Evolutionary conservation across 176 grass and related monocot species (phyloP).

Genomic region (Oryza brachyantha): DNA sequence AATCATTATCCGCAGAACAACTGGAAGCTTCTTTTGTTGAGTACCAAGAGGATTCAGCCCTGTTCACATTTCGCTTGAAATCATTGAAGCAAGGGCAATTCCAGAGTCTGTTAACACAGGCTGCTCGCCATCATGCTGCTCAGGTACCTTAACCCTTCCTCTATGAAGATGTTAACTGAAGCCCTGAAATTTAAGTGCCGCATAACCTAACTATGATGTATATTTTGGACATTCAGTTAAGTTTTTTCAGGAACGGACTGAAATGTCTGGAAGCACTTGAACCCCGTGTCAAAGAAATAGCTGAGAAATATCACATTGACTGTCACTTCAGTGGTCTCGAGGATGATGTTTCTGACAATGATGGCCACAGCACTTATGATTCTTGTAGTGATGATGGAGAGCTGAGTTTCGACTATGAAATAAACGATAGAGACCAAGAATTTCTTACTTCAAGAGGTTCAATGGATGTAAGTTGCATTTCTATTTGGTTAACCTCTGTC

Average conservation of each 20-base stretch:
- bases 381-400: slow-evolving; percentile 58
- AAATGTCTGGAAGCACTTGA: slow-evolving; percentile 78
- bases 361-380: slow-evolving; percentile 49
- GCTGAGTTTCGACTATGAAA: slow-evolving; percentile 70
- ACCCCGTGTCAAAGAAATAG: slow-evolving; percentile 70
- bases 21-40: slow-evolving; percentile 54
- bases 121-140: slow-evolving; percentile 85
- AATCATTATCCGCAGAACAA: slow-evolving; percentile 55
- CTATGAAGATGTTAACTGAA: slow-evolving; percentile 12
- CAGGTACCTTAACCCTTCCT: slow-evolving; percentile 49
- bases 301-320: slow-evolving; percentile 79
- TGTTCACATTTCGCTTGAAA: slow-evolving; percentile 86
- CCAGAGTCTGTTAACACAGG: slow-evolving; percentile 82
- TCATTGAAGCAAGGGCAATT: slow-evolving; percentile 94
- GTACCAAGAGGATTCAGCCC: slow-evolving; percentile 71
- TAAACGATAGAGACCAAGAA: slow-evolving; percentile 48
- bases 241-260: slow-evolving; percentile 81
- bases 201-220: slow-evolving; percentile 22
- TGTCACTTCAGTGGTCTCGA: slow-evolving; percentile 70
- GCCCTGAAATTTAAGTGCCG: slow-evolving; percentile 9
- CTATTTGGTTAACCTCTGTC: not conserved
- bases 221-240: slow-evolving; percentile 51
- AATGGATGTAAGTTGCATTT: slow-evolving; percentile 60
- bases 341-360: slow-evolving; percentile 56
- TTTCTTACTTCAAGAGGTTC: slow-evolving; percentile 50